Evolutionary conservation across 306 rosid genomes (phyloP).

Genomic region (Vigna mungo): DNA sequence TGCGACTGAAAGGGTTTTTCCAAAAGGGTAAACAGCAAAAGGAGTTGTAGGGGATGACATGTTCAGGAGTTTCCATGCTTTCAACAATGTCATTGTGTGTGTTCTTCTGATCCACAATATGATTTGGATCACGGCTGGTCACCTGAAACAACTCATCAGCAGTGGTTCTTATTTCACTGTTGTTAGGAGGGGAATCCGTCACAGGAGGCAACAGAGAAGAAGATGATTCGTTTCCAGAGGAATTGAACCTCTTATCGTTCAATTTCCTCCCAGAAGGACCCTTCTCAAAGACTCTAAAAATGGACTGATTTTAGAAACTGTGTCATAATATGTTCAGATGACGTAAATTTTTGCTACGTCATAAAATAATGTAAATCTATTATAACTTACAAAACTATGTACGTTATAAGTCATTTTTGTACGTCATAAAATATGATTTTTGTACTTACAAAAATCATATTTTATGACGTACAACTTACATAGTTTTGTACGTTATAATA

Average conservation of each 20-base stretch:
- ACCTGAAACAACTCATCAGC: slow-evolving; percentile 53
- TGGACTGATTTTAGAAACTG: no score
- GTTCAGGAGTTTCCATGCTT: slow-evolving; percentile 26
- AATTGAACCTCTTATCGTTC: slow-evolving; percentile 44
- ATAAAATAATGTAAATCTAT: no score
- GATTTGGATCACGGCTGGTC: slow-evolving; percentile 65
- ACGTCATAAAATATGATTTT: no score
- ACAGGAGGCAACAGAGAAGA: slow-evolving; percentile 55
- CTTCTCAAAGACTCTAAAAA: slow-evolving; percentile 70
- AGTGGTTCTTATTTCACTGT: slow-evolving; percentile 40
- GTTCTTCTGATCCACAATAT: slow-evolving; percentile 44
- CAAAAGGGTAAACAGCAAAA: slow-evolving; percentile 5
- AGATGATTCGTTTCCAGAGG: slow-evolving; percentile 34
- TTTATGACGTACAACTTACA: no score
- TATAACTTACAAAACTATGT: no score
- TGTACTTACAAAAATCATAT: no score
- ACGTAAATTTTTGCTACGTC: no score
- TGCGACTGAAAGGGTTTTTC: background rate
- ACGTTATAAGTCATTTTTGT: no score
- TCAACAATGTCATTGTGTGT: slow-evolving; percentile 42
- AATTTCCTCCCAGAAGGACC: slow-evolving; percentile 48
- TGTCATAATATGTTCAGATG: no score
- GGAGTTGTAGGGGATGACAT: slow-evolving; percentile 20
- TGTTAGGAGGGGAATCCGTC: slow-evolving; percentile 60
- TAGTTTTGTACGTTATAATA: no score